Evolutionary conservation across 2,329 filamentous ascomycete species (phyloP), one percentile per base, ranked within the genome.

Genomic region (Phialemonium atrogriseum): DNA sequence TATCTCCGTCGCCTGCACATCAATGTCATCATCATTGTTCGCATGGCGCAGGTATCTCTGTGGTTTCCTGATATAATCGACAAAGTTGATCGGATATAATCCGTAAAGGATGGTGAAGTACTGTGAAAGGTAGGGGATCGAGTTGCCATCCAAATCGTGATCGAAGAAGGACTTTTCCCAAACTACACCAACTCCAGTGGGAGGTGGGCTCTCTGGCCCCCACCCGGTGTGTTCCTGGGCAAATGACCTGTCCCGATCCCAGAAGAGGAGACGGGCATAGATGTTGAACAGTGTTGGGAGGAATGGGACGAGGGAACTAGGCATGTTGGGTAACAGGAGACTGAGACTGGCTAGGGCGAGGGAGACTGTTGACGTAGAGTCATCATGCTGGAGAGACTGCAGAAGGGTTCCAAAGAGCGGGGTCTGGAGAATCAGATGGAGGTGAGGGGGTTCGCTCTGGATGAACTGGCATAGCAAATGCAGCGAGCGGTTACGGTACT

Each of bases 61-160:
- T 4, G 84, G 84, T 48, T 89, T 89, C 35, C 84, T 73, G 39
- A 91, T 81, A 50, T 89, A 91, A 54, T 80, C 81, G 73, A 86
- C 82, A 45, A 91, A 86, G 51, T 89, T 89, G 48, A 89, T 73
- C 2, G 84, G 84, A 41, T 89, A 91, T 5, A 91, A 60, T 0
- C 84, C 85, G 44, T 91, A 91, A 1, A 91, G 64, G 16, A 87
- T 80, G 3, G 83, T 88, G 46, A 87, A 91, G 54, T 85, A 88
- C 44, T 79, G 74, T 32, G 78, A 58, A 2, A 89, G 65, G 37
- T 84, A 78, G 5, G 78, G 74, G 3, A 85, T 72, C 4, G 68
- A 61, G 5, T 68, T 66, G 24, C 75, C 73, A 32, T 82, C 73
- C 9, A 67, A 62, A 20, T 80, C 75, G n/a, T 75, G 63, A 5